phyloP scores from a whole-genome alignment of 352 stramenopile species.

The Globisporangium alternatum region DNA sequence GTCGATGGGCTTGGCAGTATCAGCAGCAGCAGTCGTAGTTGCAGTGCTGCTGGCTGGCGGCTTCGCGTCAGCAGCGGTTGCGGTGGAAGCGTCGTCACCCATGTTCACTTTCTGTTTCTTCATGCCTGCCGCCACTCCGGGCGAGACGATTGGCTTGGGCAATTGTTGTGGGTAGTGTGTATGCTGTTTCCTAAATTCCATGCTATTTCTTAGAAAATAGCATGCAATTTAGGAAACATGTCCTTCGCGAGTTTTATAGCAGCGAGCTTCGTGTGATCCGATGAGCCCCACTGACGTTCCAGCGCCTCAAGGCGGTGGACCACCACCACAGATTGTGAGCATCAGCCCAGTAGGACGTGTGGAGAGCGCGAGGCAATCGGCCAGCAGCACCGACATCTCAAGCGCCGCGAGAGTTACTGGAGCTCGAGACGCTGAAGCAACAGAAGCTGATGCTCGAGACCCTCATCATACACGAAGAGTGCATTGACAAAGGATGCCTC shows the following conservation, averaged over 20 bases:
- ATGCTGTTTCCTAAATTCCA: not conserved
- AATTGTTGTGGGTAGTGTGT: not conserved
- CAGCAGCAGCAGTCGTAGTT: not conserved
- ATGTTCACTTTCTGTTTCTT: conserved; percentile 7
- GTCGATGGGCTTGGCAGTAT: conserved; percentile 7
- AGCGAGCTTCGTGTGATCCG: too few relatives aligned
- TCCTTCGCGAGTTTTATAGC: too few relatives aligned
- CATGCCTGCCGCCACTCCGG: not conserved
- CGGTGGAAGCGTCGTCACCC: not conserved
- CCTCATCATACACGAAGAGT: not conserved
- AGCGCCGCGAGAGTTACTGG: not conserved
- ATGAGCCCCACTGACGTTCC: not conserved
- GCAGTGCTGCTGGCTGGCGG: not conserved
- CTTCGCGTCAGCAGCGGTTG: not conserved
- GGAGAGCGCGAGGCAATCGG: not conserved
- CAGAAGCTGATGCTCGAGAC: not conserved
- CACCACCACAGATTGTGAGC: not conserved
- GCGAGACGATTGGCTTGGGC: not conserved
- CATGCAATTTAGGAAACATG: too few relatives aligned
- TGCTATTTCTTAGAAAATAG: too few relatives aligned
- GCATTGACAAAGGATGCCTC: too few relatives aligned
- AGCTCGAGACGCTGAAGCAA: not conserved
- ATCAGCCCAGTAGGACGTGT: not conserved
- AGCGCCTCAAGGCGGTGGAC: not conserved
- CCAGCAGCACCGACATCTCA: not conserved